Base-by-base conservation (phyloP, 2,329 filamentous ascomycete species). In the Sclerotinia sclerotiorum region DNA sequence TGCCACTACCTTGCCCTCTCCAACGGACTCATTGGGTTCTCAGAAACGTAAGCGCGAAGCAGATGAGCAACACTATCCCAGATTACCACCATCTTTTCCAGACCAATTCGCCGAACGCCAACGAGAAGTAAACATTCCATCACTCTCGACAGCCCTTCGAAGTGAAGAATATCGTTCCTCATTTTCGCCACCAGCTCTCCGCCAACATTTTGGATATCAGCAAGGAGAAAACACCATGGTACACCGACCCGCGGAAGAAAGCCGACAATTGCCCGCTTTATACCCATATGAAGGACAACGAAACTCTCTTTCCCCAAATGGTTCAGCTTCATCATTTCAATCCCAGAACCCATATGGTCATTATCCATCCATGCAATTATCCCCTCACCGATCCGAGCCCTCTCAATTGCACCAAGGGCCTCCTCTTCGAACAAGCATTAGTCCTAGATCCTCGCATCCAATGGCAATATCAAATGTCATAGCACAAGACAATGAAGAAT, bases 121-220 rank as follows among this genome's bases (percentile, higher is more conserved):
- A n/a, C 70, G 70, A 55, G 68, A 58, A 44, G 70, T 69, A 24
- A 72, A 74, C 48, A 60, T 70, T 58, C 72, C 72, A 63, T 17
- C 21, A 17, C 46, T 7, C 7, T 10, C 2, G 35, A 2, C 21
- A 51, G 7, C n/a, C 15, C 3, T 24, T 19, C 13, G 39, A 39
- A 46, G 11, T 5, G 24, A 24, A 19, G 29, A 48, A 32, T 21
- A 48, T 7, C 72, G 76, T 19, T 74, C 77, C 1, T 76, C 78
- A 19, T 73, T 79, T 21, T 78, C 79, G 29, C 78, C 78, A n/a
- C 78, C 78, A 29, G 73, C 78, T 39, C 77, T 77, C n/a, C 75
- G 72, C 24, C 76, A 76, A 49, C 70, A 72, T n/a, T 55, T 70
- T 49, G 44, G 44, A 62, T 35, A 49, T 62, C 58, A 49, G 49